A percentile compares a stretch with the other conserved stretches of the same genome.
Conservation (phyloP, 2,329 filamentous ascomycete genomes). For the Ophiostoma himal-ulmi region DNA sequence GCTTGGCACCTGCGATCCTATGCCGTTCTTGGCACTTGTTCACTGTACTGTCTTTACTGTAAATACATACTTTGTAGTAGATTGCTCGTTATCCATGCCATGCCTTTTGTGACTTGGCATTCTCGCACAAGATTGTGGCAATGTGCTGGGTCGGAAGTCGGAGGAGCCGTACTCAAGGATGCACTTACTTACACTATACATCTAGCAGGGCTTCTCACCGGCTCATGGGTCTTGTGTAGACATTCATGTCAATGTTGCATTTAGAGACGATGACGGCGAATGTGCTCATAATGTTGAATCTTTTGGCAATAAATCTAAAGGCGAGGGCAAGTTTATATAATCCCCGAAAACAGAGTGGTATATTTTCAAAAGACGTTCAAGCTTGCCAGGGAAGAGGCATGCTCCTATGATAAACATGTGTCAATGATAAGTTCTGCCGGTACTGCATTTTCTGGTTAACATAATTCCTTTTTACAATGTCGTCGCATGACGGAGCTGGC, state of each 20-base stretch:
- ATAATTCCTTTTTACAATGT: not conserved
- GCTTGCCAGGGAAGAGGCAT: not conserved
- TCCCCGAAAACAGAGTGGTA: no score
- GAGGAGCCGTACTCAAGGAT: not conserved
- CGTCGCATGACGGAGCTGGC: not conserved
- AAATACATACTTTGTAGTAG: no score
- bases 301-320: no score
- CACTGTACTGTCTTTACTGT: not conserved
- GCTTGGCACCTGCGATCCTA: not conserved
- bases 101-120: not conserved
- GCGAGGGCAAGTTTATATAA: no score
- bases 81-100: not conserved
- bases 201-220: not conserved
- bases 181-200: not conserved
- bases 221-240: not conserved
- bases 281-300: not conserved
- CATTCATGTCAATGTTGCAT: not conserved
- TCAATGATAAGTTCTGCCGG: not conserved
- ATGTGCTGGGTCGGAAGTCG: not conserved
- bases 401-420: not conserved
- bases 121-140: not conserved
- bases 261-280: not conserved
- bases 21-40: no score
- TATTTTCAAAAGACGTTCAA: no score
- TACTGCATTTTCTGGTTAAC: not conserved